Evolutionary conservation across 345 rosid species (phyloP).

Genomic region (Populus deltoides): DNA sequence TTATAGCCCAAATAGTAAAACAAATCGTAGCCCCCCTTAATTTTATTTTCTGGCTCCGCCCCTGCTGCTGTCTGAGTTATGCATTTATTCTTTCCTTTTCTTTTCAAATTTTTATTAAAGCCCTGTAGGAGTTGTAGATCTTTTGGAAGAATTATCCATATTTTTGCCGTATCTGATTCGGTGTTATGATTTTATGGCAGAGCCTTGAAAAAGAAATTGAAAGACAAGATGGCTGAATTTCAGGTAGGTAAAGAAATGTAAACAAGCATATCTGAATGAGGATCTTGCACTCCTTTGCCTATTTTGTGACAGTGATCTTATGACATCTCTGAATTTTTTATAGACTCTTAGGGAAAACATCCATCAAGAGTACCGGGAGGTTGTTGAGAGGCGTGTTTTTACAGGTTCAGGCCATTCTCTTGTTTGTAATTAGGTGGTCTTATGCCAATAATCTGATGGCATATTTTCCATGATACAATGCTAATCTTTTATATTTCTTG

Average conservation of each 20-base stretch:
- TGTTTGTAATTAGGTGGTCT: background rate
- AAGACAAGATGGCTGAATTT: slow-evolving; percentile 88
- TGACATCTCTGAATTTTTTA: slow-evolving; percentile 10
- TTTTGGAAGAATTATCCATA: background rate
- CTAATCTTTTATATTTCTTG: slow-evolving; percentile 25
- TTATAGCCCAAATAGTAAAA: too few relatives aligned
- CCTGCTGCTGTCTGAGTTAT: background rate
- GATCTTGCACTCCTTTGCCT: background rate
- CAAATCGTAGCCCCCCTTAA: too few relatives aligned
- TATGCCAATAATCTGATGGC: slow-evolving; percentile 3
- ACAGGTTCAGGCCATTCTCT: slow-evolving; percentile 57
- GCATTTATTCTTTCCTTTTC: background rate
- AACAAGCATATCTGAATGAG: background rate
- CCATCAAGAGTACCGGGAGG: slow-evolving; percentile 93
- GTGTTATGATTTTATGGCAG: slow-evolving; percentile 36
- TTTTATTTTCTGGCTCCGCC: too few relatives aligned
- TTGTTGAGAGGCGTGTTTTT: slow-evolving; percentile 92
- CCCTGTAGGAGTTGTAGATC: background rate
- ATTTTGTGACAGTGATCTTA: background rate
- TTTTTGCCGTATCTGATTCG: background rate
- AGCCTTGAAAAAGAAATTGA: slow-evolving; percentile 83
- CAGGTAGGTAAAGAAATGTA: slow-evolving; percentile 44
- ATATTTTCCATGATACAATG: slow-evolving; percentile 7
- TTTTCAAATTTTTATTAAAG: background rate
- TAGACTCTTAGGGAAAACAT: slow-evolving; percentile 80